Evolutionary conservation across 306 rosid genomes (phyloP).

Genomic region (Parietaria judaica): DNA sequence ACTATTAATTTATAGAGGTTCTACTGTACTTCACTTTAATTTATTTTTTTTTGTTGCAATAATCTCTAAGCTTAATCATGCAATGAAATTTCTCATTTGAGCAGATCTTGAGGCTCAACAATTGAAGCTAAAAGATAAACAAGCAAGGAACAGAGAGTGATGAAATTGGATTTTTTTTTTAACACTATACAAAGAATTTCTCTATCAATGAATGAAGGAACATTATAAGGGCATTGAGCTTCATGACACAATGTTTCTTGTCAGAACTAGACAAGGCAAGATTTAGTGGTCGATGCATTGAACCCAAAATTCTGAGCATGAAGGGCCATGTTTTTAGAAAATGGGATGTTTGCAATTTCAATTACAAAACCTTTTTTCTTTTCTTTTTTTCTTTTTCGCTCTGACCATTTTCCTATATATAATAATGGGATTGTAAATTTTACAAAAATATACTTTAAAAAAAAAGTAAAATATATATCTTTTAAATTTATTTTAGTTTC

Average conservation of each 20-base stretch:
- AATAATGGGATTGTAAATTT: neutral
- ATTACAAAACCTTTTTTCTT: slow-evolving; percentile 24
- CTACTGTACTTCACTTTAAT: neutral
- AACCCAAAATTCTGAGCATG: slow-evolving; percentile 52
- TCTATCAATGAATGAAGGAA: neutral
- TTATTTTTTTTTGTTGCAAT: neutral
- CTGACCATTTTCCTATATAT: slow-evolving; percentile 14
- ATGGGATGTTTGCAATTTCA: slow-evolving; percentile 63
- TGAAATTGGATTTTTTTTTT: neutral
- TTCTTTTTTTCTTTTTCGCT: slow-evolving; percentile 15
- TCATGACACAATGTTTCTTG: slow-evolving; percentile 19
- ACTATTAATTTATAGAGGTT: no score
- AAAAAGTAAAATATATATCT: no score
- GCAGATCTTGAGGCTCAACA: neutral
- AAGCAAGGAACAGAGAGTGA: neutral
- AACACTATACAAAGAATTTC: neutral
- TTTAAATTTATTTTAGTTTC: no score
- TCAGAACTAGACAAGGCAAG: slow-evolving; percentile 30
- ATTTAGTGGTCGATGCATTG: slow-evolving; percentile 20
- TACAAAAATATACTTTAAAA: neutral
- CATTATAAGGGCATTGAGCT: neutral
- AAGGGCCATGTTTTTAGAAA: slow-evolving; percentile 34
- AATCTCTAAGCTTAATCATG: neutral
- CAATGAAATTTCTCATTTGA: neutral
- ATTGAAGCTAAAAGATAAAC: neutral